Base-by-base conservation (phyloP, 345 rosid species). In the Geranium brycei region DNA sequence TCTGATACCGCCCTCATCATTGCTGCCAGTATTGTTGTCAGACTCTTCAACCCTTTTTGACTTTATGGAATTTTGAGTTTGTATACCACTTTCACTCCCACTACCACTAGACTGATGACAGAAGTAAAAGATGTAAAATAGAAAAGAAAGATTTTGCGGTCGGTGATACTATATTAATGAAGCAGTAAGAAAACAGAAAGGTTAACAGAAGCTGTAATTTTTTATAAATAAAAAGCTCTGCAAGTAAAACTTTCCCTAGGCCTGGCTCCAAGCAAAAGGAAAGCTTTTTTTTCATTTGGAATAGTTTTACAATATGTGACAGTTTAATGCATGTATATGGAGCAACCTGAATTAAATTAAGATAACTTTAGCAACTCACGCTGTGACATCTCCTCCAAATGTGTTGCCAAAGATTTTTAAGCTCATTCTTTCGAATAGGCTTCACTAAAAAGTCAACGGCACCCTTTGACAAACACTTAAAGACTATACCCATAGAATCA, bases 361-460 rank as follows among this genome's bases (percentile, higher is more conserved):
- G 62, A 53, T 57, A 47, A 70, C 60, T 64, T 7, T 31, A 64
- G 69, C 8, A 23, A 82, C 84, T 83, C 72, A 80, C 82, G 58
- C 79, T 80, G 64, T 78, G 84, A 66, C 82, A 80, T 74, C 74
- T 76, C 70, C 87, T 78, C 84, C 84, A 82, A 69, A 80, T 78
- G 66, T 82, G 87, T 79, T 82, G 87, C 84, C 84, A 82, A 55
- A 82, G 82, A 63, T 78, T 82, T 59, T 74, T 78, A 58, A 83
- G 87, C 75, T 83, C 84, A 65, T 83, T 83, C 82, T 80, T 82
- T 69, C 87, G 77, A 55, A 80, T 78, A 28, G 87, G 87, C 70
- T 80, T 83, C 71, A 78, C 79, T 69, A 83, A 67, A 75, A 75
- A 80, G 68, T 83, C 87, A 65, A 80, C 84, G 0, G 87, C 84